Evolutionary conservation across 495 filamentous ascomycete genomes (phyloP).

Genomic region (Chaetomidium leptoderma): DNA sequence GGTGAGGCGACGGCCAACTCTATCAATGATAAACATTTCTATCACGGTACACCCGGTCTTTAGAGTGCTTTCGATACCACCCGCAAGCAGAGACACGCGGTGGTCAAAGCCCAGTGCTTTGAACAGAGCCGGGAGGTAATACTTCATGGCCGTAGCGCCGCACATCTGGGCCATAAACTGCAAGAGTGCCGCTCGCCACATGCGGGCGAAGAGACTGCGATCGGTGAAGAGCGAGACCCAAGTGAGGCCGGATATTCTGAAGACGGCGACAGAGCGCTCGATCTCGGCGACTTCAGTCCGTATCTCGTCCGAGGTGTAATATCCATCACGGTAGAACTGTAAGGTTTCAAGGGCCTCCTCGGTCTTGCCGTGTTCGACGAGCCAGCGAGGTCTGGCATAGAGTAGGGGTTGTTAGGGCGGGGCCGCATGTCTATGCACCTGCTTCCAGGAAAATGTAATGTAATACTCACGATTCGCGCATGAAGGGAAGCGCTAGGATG

Average conservation of each 20-base stretch:
- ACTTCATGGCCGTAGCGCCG: slow-evolving; percentile 54
- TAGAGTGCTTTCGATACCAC: slow-evolving; percentile 49
- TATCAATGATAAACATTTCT: slow-evolving; percentile 50
- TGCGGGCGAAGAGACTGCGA: slow-evolving; percentile 35
- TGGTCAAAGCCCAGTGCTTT: slow-evolving; percentile 42
- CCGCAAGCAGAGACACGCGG: slow-evolving; percentile 43
- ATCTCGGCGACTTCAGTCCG: slow-evolving; percentile 38
- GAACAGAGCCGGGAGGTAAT: slow-evolving; percentile 50
- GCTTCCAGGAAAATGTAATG: too few relatives aligned
- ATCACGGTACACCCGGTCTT: slow-evolving; percentile 50
- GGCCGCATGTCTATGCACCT: too few relatives aligned
- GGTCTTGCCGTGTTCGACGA: slow-evolving; percentile 42
- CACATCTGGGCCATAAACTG: slow-evolving; percentile 55
- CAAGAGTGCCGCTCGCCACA: slow-evolving; percentile 46
- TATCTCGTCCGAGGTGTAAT: slow-evolving; percentile 33
- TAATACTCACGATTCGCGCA: slow-evolving; percentile 45
- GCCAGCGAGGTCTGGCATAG: slow-evolving; percentile 43
- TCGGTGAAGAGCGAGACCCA: slow-evolving; percentile 42
- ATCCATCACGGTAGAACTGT: slow-evolving; percentile 44
- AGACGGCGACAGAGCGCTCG: slow-evolving; percentile 33
- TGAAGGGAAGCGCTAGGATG: slow-evolving; percentile 42
- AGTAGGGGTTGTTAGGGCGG: background rate
- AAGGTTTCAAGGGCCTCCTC: slow-evolving; percentile 38
- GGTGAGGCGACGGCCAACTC: slow-evolving; percentile 41
- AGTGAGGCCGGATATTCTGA: slow-evolving; percentile 29